Evolutionary conservation across 345 rosid species (phyloP), one percentile per base, ranked within the genome.

Genomic region (Euphorbia peplus): DNA sequence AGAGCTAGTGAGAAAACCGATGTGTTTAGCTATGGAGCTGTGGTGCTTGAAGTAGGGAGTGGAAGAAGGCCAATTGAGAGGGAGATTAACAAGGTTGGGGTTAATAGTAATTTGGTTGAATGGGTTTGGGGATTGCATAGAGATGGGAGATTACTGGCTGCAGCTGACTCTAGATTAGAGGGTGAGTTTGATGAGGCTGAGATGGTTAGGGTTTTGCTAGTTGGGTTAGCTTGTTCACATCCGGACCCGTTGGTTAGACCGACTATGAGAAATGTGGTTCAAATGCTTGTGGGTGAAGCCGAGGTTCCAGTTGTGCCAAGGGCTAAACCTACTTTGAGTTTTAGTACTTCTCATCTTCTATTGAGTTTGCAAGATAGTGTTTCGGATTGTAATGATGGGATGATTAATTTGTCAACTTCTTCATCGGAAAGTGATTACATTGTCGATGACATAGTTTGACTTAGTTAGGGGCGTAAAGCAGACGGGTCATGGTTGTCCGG

Each of bases 111-210:
- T 78, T 80, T 95, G 76, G 99, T 95, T 42, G 98, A 92, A 57
- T 95, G 99, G 99, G 98, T 90, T 25, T 92, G 99, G 99, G 78
- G 87, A 22, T 76, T 92, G 73, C 92, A 92, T 79, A 80, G 92
- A 57, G 98, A 90, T 67, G 98, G 90, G 24, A 80, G 82, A 70
- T 68, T 95, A 46, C 63, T 88, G 48, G 70, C 68, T 35, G 93
- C 97, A 4, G 95, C 87, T 0, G 99, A 95, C 64, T 76, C 79
- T 0, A 85, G 90, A 75, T 91, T 95, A 0, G 87, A 71, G 0
- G 90, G 88, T 4, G 82, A 81, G 51, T 84, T 83, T 39, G 79
- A 82, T 4, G 89, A 83, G 78, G 79, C 21, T 15, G 99, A 88
- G 63, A 83, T 92, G 83, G 77, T 67, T 64, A 83, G 81, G 85